Conservation (phyloP, 805 yeast species). For the Lipomyces orientalis region DNA sequence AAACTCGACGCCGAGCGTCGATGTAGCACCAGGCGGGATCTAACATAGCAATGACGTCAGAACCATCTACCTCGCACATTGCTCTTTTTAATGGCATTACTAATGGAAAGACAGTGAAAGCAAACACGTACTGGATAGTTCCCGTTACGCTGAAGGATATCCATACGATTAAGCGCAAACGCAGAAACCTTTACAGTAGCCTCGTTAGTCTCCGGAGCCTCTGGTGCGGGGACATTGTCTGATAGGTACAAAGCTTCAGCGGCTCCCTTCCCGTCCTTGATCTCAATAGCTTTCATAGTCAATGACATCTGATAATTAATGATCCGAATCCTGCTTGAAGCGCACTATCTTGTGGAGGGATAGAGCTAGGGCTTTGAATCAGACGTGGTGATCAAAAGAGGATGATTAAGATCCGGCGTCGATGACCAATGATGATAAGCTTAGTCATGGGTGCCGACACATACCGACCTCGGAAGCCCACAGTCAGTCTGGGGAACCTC, state of each 20-base stretch:
- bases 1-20: conserved; percentile 48
- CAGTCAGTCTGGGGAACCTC: too few species aligned
- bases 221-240: conserved; percentile 35
- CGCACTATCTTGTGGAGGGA: neutral
- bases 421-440: too few species aligned
- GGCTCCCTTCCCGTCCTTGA: conserved; percentile 42
- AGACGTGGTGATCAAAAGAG: neutral
- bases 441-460: too few species aligned
- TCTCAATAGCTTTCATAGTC: conserved; percentile 43
- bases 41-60: neutral
- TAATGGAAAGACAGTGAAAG: neutral
- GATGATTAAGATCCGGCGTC: too few species aligned
- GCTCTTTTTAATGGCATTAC: neutral
- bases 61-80: neutral
- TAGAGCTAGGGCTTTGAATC: neutral
- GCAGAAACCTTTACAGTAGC: conserved; percentile 45
- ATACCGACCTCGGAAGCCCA: too few species aligned
- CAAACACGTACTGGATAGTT: conserved; percentile 38
- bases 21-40: conserved; percentile 44
- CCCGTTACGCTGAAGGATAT: conserved; percentile 44
- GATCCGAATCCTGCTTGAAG: neutral
- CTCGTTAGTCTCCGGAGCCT: conserved; percentile 38
- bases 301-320: neutral
- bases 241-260: conserved; percentile 42
- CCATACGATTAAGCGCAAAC: conserved; percentile 48